Percentiles rank a stretch among this genome's conserved stretches.
These are phyloP conservation scores for Daedaleopsis sinensis DNA, from an alignment of 768 basidiomycete species.

Conservation along the genomic window DNA sequence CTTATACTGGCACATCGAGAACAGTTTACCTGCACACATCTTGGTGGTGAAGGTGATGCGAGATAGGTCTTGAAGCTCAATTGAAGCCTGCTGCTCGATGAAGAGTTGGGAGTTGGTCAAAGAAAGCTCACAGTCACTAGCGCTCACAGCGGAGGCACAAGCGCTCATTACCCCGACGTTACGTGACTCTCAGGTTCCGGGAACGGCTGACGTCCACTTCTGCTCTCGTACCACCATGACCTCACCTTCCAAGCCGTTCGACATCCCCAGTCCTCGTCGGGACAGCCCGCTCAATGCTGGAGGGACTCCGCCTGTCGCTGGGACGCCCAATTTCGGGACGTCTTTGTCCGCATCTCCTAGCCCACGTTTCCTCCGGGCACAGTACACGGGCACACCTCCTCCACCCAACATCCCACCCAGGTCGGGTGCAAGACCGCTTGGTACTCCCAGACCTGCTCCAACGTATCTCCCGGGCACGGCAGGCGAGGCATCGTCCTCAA, in stretches of 20 bases:
- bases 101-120: too few relatives aligned
- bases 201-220: too few relatives aligned
- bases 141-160: too few relatives aligned
- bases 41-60: too few relatives aligned
- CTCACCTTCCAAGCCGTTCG: slow-evolving; percentile 24
- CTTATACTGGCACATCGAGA: too few relatives aligned
- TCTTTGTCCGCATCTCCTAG: slow-evolving; percentile 61
- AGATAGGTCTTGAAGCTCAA: too few relatives aligned
- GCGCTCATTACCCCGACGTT: too few relatives aligned
- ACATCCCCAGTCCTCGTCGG: slow-evolving; percentile 24
- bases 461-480: slow-evolving; percentile 16
- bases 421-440: slow-evolving; percentile 49
- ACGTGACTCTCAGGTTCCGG: too few relatives aligned
- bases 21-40: too few relatives aligned
- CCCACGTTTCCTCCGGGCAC: slow-evolving; percentile 63
- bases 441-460: slow-evolving; percentile 31
- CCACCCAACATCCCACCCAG: slow-evolving; percentile 56
- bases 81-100: too few relatives aligned
- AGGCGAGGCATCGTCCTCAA: slow-evolving; percentile 21
- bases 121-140: too few relatives aligned
- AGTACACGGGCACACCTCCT: slow-evolving; percentile 60
- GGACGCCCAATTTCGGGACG: slow-evolving; percentile 27
- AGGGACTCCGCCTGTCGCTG: slow-evolving; percentile 16
- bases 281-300: neutral
- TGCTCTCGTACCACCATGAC: slow-evolving; percentile 22